phyloP scores from a whole-genome alignment of 768 basidiomycete species.

The Kwoniella europaea region DNA sequence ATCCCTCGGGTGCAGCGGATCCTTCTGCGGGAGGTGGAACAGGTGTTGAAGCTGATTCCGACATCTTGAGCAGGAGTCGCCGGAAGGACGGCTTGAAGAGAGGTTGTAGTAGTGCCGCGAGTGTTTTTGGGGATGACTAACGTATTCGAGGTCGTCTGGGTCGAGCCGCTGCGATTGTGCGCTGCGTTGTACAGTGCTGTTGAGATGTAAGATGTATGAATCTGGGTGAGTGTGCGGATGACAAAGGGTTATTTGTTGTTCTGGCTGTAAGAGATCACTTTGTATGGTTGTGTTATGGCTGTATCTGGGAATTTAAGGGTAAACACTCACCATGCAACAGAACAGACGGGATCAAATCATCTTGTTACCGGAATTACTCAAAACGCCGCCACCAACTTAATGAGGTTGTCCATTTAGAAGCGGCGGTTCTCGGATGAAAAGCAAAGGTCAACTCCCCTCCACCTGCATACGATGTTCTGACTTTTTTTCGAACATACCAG shows the following conservation, averaged over 20 bases:
- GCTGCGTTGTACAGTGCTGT: background rate
- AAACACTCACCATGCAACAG: background rate
- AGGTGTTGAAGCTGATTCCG: slow-evolving; percentile 10
- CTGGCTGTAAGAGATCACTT: background rate
- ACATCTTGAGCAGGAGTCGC: slow-evolving; percentile 1
- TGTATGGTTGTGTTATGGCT: background rate
- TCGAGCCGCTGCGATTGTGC: no score
- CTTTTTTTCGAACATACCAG: slow-evolving; percentile 12
- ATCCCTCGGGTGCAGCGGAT: slow-evolving; percentile 4
- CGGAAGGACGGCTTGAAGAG: slow-evolving; percentile 5
- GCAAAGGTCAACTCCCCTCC: background rate
- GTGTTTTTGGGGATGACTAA: no score
- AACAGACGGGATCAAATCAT: slow-evolving; percentile 4
- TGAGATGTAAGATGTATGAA: background rate
- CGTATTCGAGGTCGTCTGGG: no score
- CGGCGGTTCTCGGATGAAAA: slow-evolving; percentile 14
- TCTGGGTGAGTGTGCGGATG: background rate
- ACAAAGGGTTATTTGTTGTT: background rate
- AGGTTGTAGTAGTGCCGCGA: background rate
- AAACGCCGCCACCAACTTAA: slow-evolving; percentile 12
- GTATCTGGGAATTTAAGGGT: background rate
- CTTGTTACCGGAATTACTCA: slow-evolving; percentile 8
- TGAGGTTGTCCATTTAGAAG: background rate
- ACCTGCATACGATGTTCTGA: background rate
- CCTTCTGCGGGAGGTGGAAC: slow-evolving; percentile 3